A percentile compares a stretch with the other conserved stretches of the same genome.
Evolutionary conservation across 2,329 filamentous ascomycete species (phyloP).

Genomic region (Microdochium trichocladiopsis): DNA sequence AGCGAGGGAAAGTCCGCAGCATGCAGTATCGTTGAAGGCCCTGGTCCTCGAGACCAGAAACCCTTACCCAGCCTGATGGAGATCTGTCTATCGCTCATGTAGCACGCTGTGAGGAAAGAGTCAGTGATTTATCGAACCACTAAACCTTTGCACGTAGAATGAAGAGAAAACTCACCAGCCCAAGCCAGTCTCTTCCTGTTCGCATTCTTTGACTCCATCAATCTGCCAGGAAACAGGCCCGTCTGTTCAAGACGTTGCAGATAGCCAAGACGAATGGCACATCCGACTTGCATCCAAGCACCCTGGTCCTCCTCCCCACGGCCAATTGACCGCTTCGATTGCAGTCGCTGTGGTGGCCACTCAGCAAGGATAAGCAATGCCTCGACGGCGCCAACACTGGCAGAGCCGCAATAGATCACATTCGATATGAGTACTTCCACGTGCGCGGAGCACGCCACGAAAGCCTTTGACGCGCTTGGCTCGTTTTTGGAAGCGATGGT

Average conservation of each 20-base stretch:
- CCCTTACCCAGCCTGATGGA: slow-evolving; percentile 65
- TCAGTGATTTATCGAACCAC: not conserved
- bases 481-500: slow-evolving; percentile 67
- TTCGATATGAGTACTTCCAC: slow-evolving; percentile 64
- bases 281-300: slow-evolving; percentile 71
- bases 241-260: slow-evolving; percentile 64
- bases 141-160: not conserved
- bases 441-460: slow-evolving; percentile 59
- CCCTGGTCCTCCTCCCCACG: slow-evolving; percentile 68
- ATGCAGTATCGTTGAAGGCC: slow-evolving; percentile 55
- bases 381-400: slow-evolving; percentile 64
- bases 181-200: slow-evolving; percentile 61
- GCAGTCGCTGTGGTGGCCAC: slow-evolving; percentile 62
- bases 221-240: slow-evolving; percentile 54
- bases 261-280: slow-evolving; percentile 62
- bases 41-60: slow-evolving; percentile 68
- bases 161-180: slow-evolving; percentile 39
- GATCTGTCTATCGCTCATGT: slow-evolving; percentile 60
- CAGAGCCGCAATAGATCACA: slow-evolving; percentile 59
- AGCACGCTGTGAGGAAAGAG: slow-evolving; percentile 37
- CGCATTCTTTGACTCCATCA: slow-evolving; percentile 50
- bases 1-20: slow-evolving; percentile 63
- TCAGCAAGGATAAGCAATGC: slow-evolving; percentile 63
- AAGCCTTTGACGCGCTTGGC: slow-evolving; percentile 54
- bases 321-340: slow-evolving; percentile 56